Percentiles rank a stretch among this genome's conserved stretches.
phyloP scores from a whole-genome alignment of 495 filamentous ascomycete genomes.

The Pseudotulostoma volvatum region DNA sequence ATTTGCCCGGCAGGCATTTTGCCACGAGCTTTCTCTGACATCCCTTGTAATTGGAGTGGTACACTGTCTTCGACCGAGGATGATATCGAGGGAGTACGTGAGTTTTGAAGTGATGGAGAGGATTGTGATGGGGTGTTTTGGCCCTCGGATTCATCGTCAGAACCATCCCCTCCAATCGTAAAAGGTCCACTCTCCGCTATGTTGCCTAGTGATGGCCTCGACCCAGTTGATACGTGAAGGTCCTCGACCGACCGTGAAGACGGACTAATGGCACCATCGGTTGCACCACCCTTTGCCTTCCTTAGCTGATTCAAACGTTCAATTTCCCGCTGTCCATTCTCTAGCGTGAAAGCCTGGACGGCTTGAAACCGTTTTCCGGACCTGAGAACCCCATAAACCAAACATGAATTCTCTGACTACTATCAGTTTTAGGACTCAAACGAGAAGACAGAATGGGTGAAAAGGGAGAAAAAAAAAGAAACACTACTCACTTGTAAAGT shows the following conservation, averaged over 20 bases:
- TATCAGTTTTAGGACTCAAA: slow-evolving; percentile 1
- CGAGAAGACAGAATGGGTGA: too few species aligned
- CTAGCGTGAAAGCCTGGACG: slow-evolving; percentile 80
- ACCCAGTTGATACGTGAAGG: slow-evolving; percentile 44
- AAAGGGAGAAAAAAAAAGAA: neutral
- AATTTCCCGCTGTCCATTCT: slow-evolving; percentile 86
- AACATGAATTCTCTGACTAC: slow-evolving; percentile 57
- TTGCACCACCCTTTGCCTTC: slow-evolving; percentile 43
- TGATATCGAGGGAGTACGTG: slow-evolving; percentile 54
- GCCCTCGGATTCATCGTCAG: slow-evolving; percentile 52
- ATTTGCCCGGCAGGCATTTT: slow-evolving; percentile 84
- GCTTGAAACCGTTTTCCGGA: slow-evolving; percentile 76
- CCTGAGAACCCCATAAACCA: slow-evolving; percentile 67
- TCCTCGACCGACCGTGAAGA: slow-evolving; percentile 53
- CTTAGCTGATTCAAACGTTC: slow-evolving; percentile 57
- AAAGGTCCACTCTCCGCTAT: slow-evolving; percentile 74
- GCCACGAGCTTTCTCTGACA: slow-evolving; percentile 94
- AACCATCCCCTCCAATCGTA: slow-evolving; percentile 80
- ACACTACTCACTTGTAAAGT: slow-evolving; percentile 52
- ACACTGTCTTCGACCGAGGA: slow-evolving; percentile 65
- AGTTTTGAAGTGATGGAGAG: slow-evolving; percentile 52
- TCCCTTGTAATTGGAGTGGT: slow-evolving; percentile 78
- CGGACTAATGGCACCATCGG: slow-evolving; percentile 19
- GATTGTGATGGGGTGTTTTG: slow-evolving; percentile 53
- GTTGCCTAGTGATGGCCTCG: slow-evolving; percentile 47